A percentile compares a stretch with the other conserved stretches of the same genome.
Evolutionary conservation across 2,329 filamentous ascomycete genomes (phyloP).

Genomic region (Mollisiaceae sp.): DNA sequence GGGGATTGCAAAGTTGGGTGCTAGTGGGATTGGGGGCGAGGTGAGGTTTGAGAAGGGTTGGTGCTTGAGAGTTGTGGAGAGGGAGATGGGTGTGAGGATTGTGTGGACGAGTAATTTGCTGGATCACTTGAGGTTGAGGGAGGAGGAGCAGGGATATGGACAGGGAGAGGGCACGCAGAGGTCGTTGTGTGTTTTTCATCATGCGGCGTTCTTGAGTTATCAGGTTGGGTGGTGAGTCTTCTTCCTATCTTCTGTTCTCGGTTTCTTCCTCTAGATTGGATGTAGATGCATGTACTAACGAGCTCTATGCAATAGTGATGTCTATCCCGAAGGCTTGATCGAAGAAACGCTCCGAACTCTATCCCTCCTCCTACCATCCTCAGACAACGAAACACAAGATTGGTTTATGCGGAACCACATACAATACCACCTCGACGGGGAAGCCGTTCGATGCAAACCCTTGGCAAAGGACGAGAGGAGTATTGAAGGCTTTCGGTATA

Average conservation of each 20-base stretch:
- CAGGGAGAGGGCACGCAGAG: background rate
- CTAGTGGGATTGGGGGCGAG: slow-evolving; percentile 3
- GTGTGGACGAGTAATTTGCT: slow-evolving; percentile 25
- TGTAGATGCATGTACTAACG: background rate
- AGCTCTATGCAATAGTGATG: slow-evolving; percentile 1
- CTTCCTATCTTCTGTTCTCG: background rate
- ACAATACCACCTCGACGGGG: slow-evolving; percentile 14
- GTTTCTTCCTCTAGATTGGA: too few relatives aligned
- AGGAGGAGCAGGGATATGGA: background rate
- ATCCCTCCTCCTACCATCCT: slow-evolving; percentile 15
- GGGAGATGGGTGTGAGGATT: slow-evolving; percentile 13
- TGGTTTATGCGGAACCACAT: slow-evolving; percentile 21
- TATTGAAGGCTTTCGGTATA: slow-evolving; percentile 16
- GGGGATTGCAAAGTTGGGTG: background rate
- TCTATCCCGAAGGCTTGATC: slow-evolving; percentile 21
- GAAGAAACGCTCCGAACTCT: slow-evolving; percentile 21
- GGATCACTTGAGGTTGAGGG: slow-evolving; percentile 19
- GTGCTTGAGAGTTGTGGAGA: slow-evolving; percentile 12
- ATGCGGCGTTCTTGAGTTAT: slow-evolving; percentile 20
- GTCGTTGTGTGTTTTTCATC: slow-evolving; percentile 19
- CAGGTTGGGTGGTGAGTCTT: slow-evolving; percentile 16
- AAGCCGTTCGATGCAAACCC: slow-evolving; percentile 16
- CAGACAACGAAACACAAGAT: slow-evolving; percentile 15
- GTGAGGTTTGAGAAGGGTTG: slow-evolving; percentile 17
- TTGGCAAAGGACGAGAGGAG: slow-evolving; percentile 14